Evolutionary conservation across 1,284 basidiomycete species (phyloP).

Genomic region (Ceratobasidium sp.): DNA sequence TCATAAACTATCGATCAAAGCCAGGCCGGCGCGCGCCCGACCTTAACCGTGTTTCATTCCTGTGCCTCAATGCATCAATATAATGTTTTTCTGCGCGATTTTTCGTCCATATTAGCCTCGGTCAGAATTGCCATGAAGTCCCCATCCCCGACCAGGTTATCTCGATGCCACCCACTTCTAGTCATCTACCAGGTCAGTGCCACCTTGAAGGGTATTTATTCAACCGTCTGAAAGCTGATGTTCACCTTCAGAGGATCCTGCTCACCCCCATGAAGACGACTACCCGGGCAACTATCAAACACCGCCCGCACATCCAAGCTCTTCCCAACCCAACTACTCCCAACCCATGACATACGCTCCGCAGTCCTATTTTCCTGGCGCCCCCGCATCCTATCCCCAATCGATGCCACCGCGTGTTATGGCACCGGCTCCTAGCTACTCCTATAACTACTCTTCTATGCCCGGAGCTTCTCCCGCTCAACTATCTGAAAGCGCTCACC

Average conservation of each 20-base stretch:
- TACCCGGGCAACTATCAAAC: slow-evolving; percentile 14
- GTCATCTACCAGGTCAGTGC: slow-evolving; percentile 29
- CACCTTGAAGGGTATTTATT: neutral
- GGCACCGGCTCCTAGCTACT: slow-evolving; percentile 24
- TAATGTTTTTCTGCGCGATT: slow-evolving; percentile 13
- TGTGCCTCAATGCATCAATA: slow-evolving; percentile 13
- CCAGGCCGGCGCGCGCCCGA: slow-evolving; percentile 23
- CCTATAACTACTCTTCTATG: slow-evolving; percentile 25
- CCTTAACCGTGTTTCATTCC: slow-evolving; percentile 38
- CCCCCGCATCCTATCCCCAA: slow-evolving; percentile 17
- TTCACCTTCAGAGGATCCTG: slow-evolving; percentile 14
- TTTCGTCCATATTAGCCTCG: slow-evolving; percentile 35
- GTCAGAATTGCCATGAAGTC: slow-evolving; percentile 15
- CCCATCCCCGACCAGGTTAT: slow-evolving; percentile 19
- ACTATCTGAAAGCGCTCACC: neutral
- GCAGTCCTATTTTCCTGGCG: neutral
- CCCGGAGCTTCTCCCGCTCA: slow-evolving; percentile 4
- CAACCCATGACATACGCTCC: slow-evolving; percentile 12
- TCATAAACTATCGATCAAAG: slow-evolving; percentile 40
- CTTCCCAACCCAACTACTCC: slow-evolving; percentile 12
- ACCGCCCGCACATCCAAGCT: slow-evolving; percentile 1
- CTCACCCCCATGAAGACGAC: slow-evolving; percentile 21
- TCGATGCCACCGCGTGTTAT: slow-evolving; percentile 8
- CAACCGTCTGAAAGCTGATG: slow-evolving; percentile 34
- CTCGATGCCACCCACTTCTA: slow-evolving; percentile 36